Evolutionary conservation across 805 yeast species (phyloP).

Genomic region (Suhomyces sp.): DNA sequence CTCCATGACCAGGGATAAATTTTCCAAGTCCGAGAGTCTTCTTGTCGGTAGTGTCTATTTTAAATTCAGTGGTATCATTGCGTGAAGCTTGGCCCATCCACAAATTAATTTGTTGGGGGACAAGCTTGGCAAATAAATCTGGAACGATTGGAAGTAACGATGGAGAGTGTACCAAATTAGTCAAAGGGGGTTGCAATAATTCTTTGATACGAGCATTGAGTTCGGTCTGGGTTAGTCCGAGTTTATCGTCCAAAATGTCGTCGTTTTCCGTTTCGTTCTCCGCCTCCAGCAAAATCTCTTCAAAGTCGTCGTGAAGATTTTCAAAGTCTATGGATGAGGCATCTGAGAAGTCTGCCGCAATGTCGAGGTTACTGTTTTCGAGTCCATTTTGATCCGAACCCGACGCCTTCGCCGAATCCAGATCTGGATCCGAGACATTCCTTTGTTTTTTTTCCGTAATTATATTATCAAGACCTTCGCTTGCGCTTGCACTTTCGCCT

Average conservation of each 20-base stretch:
- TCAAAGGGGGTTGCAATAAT: constrained; percentile 62
- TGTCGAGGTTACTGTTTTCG: background rate
- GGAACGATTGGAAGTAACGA: constrained; percentile 43
- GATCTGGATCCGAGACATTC: too few species aligned
- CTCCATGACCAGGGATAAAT: constrained; percentile 50
- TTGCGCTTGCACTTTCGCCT: constrained; percentile 6
- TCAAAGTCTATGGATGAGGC: constrained; percentile 41
- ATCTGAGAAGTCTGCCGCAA: background rate
- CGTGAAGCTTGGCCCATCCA: constrained; percentile 59
- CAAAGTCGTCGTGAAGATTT: constrained; percentile 51
- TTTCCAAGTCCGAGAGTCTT: constrained; percentile 48
- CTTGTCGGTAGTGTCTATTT: constrained; percentile 10
- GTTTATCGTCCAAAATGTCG: constrained; percentile 20
- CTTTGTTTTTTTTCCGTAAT: too few species aligned
- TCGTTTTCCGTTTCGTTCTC: constrained; percentile 17
- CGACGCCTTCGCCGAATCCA: too few species aligned
- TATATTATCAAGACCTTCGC: too few species aligned
- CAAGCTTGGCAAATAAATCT: constrained; percentile 36
- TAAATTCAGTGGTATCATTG: constrained; percentile 14
- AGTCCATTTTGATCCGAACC: too few species aligned
- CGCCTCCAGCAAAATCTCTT: constrained; percentile 21
- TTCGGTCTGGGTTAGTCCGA: constrained; percentile 32
- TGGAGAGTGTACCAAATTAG: constrained; percentile 31
- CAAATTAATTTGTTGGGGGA: constrained; percentile 71
- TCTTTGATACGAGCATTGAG: constrained; percentile 43